These are phyloP conservation scores for Hylodesmum podocarpum DNA, from an alignment of 306 rosid species.

Conservation along the genomic window DNA sequence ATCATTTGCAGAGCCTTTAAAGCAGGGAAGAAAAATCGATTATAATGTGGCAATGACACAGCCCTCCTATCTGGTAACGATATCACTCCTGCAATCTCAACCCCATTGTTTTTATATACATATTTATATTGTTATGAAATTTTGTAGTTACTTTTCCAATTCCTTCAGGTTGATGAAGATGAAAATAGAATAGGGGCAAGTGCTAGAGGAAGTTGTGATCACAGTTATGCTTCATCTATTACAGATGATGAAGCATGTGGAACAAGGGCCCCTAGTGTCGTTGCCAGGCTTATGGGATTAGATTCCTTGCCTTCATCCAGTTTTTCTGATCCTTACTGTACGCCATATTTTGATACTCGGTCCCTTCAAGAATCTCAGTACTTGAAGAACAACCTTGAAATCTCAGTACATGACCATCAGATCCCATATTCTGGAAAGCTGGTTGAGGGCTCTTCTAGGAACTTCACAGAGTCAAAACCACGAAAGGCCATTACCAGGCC, in stretches of 20 bases:
- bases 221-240: conserved; percentile 84
- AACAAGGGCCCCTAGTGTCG: conserved; percentile 70
- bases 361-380: conserved; percentile 62
- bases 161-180: conserved; percentile 61
- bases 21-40: conserved; percentile 51
- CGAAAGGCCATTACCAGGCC: conserved; percentile 60
- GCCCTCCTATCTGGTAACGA: conserved; percentile 47
- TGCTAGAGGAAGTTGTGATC: conserved; percentile 65
- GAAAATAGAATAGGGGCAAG: conserved; percentile 50
- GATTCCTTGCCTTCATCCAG: conserved; percentile 74
- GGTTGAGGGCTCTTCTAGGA: conserved; percentile 51
- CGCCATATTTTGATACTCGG: conserved; percentile 67
- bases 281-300: conserved; percentile 96
- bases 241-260: conserved; percentile 84
- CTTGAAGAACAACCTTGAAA: conserved; percentile 50
- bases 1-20: conserved; percentile 46
- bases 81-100: conserved; percentile 10
- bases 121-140: conserved; percentile 15
- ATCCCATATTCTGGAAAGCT: conserved; percentile 58
- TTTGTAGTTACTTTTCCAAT: conserved; percentile 1
- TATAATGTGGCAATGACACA: conserved; percentile 51
- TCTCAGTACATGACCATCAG: conserved; percentile 54
- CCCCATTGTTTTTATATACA: neutral
- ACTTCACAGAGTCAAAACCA: conserved; percentile 51
- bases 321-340: conserved; percentile 59